phyloP scores from a whole-genome alignment of 306 rosid species.

The Quercus gilva region DNA sequence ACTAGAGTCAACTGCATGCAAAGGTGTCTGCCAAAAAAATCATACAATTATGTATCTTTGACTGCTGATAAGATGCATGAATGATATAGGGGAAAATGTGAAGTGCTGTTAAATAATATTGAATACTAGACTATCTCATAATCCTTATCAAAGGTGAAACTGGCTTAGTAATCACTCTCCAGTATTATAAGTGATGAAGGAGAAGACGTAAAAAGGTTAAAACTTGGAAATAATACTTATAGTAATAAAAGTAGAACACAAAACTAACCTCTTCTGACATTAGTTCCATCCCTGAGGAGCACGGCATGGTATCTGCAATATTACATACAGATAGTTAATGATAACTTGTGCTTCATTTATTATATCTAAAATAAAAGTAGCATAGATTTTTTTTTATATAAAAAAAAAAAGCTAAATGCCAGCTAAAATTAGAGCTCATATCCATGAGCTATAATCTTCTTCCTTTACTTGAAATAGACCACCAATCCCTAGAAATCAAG shows the following conservation, averaged over 20 bases:
- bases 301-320: constrained; percentile 58
- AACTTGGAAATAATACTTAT: background rate
- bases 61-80: constrained; percentile 6
- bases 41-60: background rate
- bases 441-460: background rate
- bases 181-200: background rate
- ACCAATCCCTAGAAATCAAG: background rate
- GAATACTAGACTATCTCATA: background rate
- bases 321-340: constrained; percentile 11
- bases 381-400: background rate
- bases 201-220: background rate
- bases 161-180: background rate
- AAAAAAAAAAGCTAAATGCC: background rate
- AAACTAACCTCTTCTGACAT: constrained; percentile 77
- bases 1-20: constrained; percentile 47
- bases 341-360: background rate
- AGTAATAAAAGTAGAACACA: constrained; percentile 5
- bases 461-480: background rate
- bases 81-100: background rate
- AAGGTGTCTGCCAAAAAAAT: constrained; percentile 40
- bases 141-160: background rate
- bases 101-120: constrained; percentile 2
- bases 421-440: constrained; percentile 9
- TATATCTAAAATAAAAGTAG: constrained; percentile 6
- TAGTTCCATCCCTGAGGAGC: constrained; percentile 68